Evolutionary conservation across 345 rosid genomes (phyloP).

Genomic region (Schrenkiella parvula): DNA sequence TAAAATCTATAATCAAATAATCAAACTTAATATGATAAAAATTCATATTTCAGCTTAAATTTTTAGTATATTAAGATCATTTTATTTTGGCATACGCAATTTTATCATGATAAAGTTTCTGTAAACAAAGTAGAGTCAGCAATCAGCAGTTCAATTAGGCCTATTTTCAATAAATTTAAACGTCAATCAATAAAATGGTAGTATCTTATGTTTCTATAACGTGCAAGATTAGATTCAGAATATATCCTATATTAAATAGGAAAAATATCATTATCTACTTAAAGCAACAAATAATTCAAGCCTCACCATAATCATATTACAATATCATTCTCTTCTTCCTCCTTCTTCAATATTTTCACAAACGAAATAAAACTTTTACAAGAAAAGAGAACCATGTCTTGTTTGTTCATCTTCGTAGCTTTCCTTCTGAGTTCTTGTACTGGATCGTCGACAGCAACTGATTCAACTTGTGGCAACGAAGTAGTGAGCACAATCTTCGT

Average conservation of each 20-base stretch:
- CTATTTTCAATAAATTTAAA: neutral
- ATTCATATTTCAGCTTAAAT: neutral
- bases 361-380: neutral
- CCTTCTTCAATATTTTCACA: neutral
- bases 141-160: conserved; percentile 11
- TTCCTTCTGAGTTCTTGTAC: conserved; percentile 20
- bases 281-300: neutral
- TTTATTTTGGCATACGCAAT: neutral
- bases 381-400: conserved; percentile 19
- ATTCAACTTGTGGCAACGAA: conserved; percentile 28
- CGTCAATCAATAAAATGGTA: neutral
- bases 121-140: conserved; percentile 9
- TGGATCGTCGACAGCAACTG: conserved; percentile 11
- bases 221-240: conserved; percentile 3
- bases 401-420: conserved; percentile 16
- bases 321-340: neutral
- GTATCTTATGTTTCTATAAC: neutral
- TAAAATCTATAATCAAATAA: neutral
- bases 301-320: conserved; percentile 2
- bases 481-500: conserved; percentile 29
- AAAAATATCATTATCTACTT: neutral
- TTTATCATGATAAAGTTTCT: neutral
- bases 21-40: neutral
- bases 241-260: conserved; percentile 10
- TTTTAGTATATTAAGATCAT: neutral